Conservation (phyloP, 2,329 filamentous ascomycete genomes). For the Drechmeria coniospora region DNA sequence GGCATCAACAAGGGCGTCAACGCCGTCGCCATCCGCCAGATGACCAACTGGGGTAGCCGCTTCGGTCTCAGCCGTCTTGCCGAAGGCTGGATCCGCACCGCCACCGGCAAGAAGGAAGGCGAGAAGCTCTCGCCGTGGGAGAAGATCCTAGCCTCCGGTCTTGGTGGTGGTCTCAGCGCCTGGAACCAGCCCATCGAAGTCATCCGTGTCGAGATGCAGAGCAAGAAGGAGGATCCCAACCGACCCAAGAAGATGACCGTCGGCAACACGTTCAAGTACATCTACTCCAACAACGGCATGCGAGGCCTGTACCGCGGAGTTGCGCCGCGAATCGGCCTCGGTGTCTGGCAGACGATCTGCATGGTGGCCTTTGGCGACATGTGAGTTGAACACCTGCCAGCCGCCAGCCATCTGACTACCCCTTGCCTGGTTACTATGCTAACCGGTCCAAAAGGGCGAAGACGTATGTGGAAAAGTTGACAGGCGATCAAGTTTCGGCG, state of each 20-base stretch:
- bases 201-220: conserved; percentile 99
- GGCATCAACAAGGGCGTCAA: conserved; percentile 99
- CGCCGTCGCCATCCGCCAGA: conserved; percentile 94
- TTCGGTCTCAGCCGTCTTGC: conserved; percentile 89
- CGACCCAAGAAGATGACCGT: conserved; percentile 98
- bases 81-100: conserved; percentile 69
- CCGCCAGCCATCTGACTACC: not conserved
- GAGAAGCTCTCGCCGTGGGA: conserved; percentile 67
- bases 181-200: conserved; percentile 99
- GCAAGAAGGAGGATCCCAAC: conserved; percentile 95
- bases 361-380: conserved; percentile 99
- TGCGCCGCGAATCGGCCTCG: conserved; percentile 79
- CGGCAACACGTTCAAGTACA: conserved; percentile 70
- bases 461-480: conserved; percentile 50
- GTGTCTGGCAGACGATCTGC: conserved; percentile 98
- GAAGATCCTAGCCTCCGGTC: conserved; percentile 73
- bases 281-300: conserved; percentile 77
- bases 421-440: conserved; percentile 8
- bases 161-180: conserved; percentile 88
- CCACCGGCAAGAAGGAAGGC: conserved; percentile 62
- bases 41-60: conserved; percentile 97
- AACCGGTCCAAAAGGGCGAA: conserved; percentile 37
- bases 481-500: conserved; percentile 46
- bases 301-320: conserved; percentile 94
- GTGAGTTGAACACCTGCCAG: conserved; percentile 39